Percentiles rank a stretch among this genome's conserved stretches.
These are phyloP conservation scores for Obelidium mucronatum DNA, from an alignment of 192 early-diverging fungal genomes.

Conservation along the genomic window DNA sequence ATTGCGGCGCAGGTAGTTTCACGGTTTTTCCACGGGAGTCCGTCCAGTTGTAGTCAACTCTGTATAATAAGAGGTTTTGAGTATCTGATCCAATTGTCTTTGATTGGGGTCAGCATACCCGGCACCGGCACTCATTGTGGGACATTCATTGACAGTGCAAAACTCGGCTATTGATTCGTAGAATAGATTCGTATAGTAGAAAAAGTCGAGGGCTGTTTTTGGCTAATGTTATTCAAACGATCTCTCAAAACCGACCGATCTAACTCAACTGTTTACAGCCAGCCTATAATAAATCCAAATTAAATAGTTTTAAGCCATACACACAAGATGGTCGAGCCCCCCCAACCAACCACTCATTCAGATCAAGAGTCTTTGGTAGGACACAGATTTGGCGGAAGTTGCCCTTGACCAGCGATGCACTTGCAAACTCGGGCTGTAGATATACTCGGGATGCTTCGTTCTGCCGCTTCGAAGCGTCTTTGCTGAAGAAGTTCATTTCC, in stretches of 20 bases:
- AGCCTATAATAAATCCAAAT: constrained; percentile 38
- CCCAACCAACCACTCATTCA: constrained; percentile 87
- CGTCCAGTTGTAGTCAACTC: constrained; percentile 89
- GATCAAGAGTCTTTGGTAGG: constrained; percentile 89
- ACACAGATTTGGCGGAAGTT: constrained; percentile 90
- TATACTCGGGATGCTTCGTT: background rate
- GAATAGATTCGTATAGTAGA: constrained; percentile 89
- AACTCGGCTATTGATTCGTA: constrained; percentile 89
- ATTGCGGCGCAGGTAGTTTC: constrained; percentile 92
- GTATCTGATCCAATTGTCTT: background rate
- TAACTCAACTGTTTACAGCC: constrained; percentile 42
- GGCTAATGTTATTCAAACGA: too few species aligned
- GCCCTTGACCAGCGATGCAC: constrained; percentile 88
- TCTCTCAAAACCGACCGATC: background rate
- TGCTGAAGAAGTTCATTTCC: constrained; percentile 5
- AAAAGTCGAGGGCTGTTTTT: constrained; percentile 85
- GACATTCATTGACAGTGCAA: constrained; percentile 83
- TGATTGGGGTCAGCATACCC: constrained; percentile 49
- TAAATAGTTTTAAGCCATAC: background rate
- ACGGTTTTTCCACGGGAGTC: constrained; percentile 82
- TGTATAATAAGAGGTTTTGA: background rate
- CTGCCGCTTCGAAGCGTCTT: background rate
- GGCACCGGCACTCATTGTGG: constrained; percentile 85
- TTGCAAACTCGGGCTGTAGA: constrained; percentile 54
- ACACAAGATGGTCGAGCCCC: background rate